Evolutionary conservation across 495 filamentous ascomycete genomes (phyloP).

Genomic region (Tuber borchii): DNA sequence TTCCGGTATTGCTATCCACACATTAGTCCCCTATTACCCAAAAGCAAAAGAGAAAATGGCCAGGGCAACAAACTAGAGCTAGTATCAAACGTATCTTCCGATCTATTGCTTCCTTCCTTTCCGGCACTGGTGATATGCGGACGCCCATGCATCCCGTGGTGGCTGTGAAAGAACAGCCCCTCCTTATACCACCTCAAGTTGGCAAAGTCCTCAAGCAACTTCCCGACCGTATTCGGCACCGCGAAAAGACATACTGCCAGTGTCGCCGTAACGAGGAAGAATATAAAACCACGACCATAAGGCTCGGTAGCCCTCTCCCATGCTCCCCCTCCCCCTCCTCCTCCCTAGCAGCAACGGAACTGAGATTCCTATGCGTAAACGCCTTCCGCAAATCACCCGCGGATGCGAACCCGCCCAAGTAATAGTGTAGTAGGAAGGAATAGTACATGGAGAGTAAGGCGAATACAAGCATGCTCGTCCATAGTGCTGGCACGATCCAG

Average conservation of each 20-base stretch:
- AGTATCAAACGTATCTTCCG: neutral
- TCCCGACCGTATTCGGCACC: slow-evolving; percentile 25
- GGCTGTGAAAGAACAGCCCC: slow-evolving; percentile 12
- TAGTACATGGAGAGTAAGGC: slow-evolving; percentile 24
- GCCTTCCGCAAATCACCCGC: slow-evolving; percentile 17
- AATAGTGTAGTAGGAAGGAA: slow-evolving; percentile 29
- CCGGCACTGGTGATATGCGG: neutral
- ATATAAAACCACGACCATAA: slow-evolving; percentile 25
- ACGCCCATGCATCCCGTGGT: neutral
- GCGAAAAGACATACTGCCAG: slow-evolving; percentile 19
- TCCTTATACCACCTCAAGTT: slow-evolving; percentile 18
- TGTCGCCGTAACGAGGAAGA: slow-evolving; percentile 12
- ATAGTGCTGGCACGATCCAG: slow-evolving; percentile 25
- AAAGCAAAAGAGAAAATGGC: neutral
- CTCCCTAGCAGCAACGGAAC: neutral
- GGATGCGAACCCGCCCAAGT: slow-evolving; percentile 11
- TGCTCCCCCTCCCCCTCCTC: neutral
- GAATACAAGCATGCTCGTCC: slow-evolving; percentile 24
- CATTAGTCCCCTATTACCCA: neutral
- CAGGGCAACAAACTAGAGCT: neutral
- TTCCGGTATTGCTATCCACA: neutral
- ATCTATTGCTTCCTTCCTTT: neutral
- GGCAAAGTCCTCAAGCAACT: slow-evolving; percentile 22
- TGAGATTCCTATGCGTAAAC: slow-evolving; percentile 21
- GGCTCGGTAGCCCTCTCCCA: slow-evolving; percentile 6